phyloP scores from a whole-genome alignment of 768 basidiomycete species.

The Candolleomyces eurysporus region DNA sequence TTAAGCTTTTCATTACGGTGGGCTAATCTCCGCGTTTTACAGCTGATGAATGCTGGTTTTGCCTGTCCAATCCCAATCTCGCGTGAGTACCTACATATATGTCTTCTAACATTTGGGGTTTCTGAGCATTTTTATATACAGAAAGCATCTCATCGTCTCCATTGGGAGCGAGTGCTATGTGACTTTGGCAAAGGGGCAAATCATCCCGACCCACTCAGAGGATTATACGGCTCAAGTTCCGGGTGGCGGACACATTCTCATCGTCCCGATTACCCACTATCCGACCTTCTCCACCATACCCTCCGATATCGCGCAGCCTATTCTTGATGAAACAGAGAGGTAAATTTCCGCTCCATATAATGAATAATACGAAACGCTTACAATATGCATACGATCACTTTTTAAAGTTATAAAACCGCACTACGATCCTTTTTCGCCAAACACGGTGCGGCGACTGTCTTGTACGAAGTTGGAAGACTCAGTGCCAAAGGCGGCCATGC shows the following conservation, averaged over 20 bases:
- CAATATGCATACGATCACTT: not conserved
- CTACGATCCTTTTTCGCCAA: constrained; percentile 71
- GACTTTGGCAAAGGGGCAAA: constrained; percentile 94
- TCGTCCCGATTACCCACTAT: constrained; percentile 92
- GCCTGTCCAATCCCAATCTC: constrained; percentile 89
- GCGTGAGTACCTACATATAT: constrained; percentile 49
- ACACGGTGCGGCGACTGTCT: constrained; percentile 64
- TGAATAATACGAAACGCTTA: not conserved
- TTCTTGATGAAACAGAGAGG: constrained; percentile 80
- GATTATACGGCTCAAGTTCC: constrained; percentile 61
- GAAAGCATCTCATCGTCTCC: constrained; percentile 93
- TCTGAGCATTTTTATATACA: constrained; percentile 23
- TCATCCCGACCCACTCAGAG: constrained; percentile 74
- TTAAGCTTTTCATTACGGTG: not conserved
- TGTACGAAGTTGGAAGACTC: constrained; percentile 86
- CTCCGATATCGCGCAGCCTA: constrained; percentile 67
- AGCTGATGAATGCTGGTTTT: constrained; percentile 99
- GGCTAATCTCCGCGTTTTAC: constrained; percentile 10
- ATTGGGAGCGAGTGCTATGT: constrained; percentile 94
- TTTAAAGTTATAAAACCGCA: constrained; percentile 75
- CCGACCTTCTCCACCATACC: constrained; percentile 86
- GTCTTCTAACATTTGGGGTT: not conserved
- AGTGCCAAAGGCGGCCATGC: constrained; percentile 90
- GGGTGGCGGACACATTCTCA: constrained; percentile 93
- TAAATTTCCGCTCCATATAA: constrained; percentile 24